A percentile compares a stretch with the other conserved stretches of the same genome.
Evolutionary conservation across 805 yeast species (phyloP).

Genomic region (Blastobotrys peoriensis): DNA sequence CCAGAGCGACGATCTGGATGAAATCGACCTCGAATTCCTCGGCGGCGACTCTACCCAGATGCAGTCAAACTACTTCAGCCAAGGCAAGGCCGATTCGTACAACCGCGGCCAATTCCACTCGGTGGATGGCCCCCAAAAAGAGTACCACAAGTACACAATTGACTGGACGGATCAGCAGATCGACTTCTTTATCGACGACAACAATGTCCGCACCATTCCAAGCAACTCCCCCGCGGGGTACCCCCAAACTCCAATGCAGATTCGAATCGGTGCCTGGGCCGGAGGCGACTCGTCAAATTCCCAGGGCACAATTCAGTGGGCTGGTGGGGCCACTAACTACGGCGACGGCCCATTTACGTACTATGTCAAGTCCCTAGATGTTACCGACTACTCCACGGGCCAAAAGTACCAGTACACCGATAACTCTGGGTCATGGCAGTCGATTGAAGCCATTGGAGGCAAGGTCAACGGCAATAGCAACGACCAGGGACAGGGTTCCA

Average conservation of each 20-base stretch:
- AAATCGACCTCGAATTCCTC: constrained; percentile 81
- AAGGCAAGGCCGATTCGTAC: constrained; percentile 70
- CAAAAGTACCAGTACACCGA: constrained; percentile 37
- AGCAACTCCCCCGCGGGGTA: constrained; percentile 58
- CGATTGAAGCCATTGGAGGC: constrained; percentile 39
- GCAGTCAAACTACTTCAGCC: constrained; percentile 67
- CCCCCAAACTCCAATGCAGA: constrained; percentile 83
- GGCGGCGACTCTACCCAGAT: constrained; percentile 72
- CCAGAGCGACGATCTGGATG: constrained; percentile 82
- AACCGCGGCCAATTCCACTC: constrained; percentile 73
- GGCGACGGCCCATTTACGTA: constrained; percentile 45
- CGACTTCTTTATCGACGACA: constrained; percentile 69
- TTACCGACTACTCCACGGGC: constrained; percentile 54
- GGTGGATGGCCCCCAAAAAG: constrained; percentile 49
- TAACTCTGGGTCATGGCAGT: constrained; percentile 34
- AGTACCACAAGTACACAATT: constrained; percentile 69
- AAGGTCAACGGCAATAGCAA: constrained; percentile 47
- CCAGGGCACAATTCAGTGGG: constrained; percentile 65
- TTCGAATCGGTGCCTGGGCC: constrained; percentile 52
- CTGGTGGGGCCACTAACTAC: constrained; percentile 58
- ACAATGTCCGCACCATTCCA: constrained; percentile 53
- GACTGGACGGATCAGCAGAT: constrained; percentile 71
- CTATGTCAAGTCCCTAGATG: constrained; percentile 51
- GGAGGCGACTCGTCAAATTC: constrained; percentile 45
- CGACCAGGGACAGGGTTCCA: neutral